Base-by-base conservation (phyloP, 345 rosid species). In the Eucalyptus leucophloia region DNA sequence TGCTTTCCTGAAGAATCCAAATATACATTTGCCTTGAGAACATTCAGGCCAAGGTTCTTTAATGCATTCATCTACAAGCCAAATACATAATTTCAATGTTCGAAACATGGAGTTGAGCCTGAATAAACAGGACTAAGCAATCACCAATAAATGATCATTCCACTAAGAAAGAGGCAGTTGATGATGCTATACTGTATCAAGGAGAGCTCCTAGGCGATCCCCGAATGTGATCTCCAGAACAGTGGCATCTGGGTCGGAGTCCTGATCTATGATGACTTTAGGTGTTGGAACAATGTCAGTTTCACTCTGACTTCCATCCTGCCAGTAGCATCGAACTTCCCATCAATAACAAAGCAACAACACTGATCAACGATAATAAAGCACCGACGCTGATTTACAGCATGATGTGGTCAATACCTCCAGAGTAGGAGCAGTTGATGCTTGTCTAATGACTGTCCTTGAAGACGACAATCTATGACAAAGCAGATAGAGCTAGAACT, bases 1-100 rank as follows among this genome's bases (percentile, higher is more conserved):
- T 96, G 99, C 92, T 97, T 98, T 90, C 99, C 99, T 42, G 99
- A 97, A 91, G 99, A 96, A 92, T 98, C 99, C 49, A 96, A 91
- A 93, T 90, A 95, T 89, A 98, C 98, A 93, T 95, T 96, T 54
- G 99, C 99, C 94, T 98, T 98, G 50, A 94, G 95, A 45, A 98
- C 99, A 96, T 98, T 97, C 87, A 97, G 91, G 13, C 99, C 99
- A 82, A 98, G 97, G 95, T 95, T 96, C 89, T 97, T 98, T 49
- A 98, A 95, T 5, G 99, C 97, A 92, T 90, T 95, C 99, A 98
- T 98, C 99, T 97, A 94, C 88, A 93, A 82, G 88, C 47, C 28
- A 77, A 40, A 77, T 77, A 77, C 47, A 77, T 21, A 12, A 77
- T 77, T 77, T 40, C 47, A 40, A 77, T 77, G 28, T 77, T 12